Base-by-base conservation (phyloP, 345 rosid species). In the Eucalyptus sp. region DNA sequence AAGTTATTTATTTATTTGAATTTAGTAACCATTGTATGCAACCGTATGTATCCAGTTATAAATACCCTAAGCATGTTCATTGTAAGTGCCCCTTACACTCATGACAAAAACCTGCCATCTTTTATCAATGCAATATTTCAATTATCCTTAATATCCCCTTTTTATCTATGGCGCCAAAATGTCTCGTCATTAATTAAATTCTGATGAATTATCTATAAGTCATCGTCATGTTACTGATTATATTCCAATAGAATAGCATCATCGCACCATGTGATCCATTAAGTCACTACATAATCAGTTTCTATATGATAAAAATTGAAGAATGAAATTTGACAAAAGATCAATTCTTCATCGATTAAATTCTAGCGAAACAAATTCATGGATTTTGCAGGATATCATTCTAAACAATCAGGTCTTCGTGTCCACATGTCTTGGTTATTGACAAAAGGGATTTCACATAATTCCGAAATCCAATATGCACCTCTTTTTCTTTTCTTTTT, bases 301-400 rank as follows among this genome's bases (percentile, higher is more conserved):
- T 27, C 68, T 27, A 62, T 29, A 29, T 13, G 58, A 52, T 8
- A 20, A 52, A 52, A 52, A 20, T 24, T 22, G 29, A 56, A 56
- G 29, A 56, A 24, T 13, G 29, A 56, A 29, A 64, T 29, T 1
- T 11, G 13, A 2, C 0, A 3, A 3, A 64, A 14, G 0, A 15
- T n/a, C 2, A 4, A 64, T 15, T 2, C 20, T 14, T 64, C 8
- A 14, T n/a, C 2, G 37, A n/a, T 64, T n/a, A 14, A 64, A 64
- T 64, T n/a, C 0, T 2, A 4, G 29, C 0, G 6, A 52, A 52
- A 52, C 25, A 8, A 52, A 52, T 52, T 52, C 7, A 11, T 60
- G 13, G 13, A 60, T 27, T 60, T 60, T 60, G 7, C 24, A 52
- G 2, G 58, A 20, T 52, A 7, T 18, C 58, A 52, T 52, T 52